These are phyloP conservation scores for Nitzschia inconspicua DNA, from an alignment of 108 stramenopile genomes.

Conservation along the genomic window DNA sequence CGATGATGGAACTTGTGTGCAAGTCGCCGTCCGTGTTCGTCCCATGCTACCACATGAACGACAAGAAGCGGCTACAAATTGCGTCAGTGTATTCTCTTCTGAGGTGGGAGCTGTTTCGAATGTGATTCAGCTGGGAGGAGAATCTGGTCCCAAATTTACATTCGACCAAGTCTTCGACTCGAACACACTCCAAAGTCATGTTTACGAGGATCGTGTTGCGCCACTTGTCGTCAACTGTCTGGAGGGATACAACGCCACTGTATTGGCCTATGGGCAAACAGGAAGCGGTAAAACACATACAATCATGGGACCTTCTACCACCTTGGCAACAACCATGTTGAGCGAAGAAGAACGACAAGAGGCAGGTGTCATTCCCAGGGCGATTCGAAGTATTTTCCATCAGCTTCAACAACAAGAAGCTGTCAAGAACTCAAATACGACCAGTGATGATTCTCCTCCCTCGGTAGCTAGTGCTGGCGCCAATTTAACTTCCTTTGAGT, in stretches of 20 bases:
- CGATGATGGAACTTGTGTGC: constrained; percentile 35
- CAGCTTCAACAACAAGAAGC: constrained; percentile 25
- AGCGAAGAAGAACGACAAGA: constrained; percentile 40
- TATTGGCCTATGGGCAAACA: constrained; percentile 96
- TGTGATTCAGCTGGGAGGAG: constrained; percentile 36
- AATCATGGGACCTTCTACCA: constrained; percentile 39
- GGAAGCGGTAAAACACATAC: constrained; percentile 85
- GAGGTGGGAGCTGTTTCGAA: not conserved
- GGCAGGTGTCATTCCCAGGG: constrained; percentile 80
- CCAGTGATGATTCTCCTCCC: not conserved
- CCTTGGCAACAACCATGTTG: constrained; percentile 11
- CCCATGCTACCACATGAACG: constrained; percentile 69
- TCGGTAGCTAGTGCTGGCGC: not conserved
- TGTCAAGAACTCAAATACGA: constrained; percentile 2
- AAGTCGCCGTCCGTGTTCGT: constrained; percentile 79
- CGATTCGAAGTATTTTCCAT: constrained; percentile 58
- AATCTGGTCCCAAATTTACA: constrained; percentile 48
- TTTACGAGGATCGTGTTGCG: constrained; percentile 45
- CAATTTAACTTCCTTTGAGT: constrained; percentile 42
- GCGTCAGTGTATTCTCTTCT: constrained; percentile 47
- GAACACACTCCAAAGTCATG: constrained; percentile 39
- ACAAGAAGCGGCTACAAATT: constrained; percentile 51
- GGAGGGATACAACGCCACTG: constrained; percentile 96
- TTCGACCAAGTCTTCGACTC: constrained; percentile 65
- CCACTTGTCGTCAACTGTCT: constrained; percentile 64